A percentile compares a stretch with the other conserved stretches of the same genome.
Evolutionary conservation across 2,329 filamentous ascomycete genomes (phyloP).

Genomic region (Waltergamsia citrina): DNA sequence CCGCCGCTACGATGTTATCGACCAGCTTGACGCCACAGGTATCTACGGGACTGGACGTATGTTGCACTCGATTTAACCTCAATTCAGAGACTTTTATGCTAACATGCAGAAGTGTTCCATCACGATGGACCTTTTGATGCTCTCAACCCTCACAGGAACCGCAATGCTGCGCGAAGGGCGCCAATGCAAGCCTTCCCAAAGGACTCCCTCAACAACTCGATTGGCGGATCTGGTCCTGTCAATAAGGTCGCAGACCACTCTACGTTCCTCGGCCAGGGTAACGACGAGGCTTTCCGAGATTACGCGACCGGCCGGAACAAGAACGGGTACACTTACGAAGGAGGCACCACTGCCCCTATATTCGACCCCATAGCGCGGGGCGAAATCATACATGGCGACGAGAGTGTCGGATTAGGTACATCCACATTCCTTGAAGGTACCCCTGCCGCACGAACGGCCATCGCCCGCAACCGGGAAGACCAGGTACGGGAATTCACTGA

Average conservation of each 20-base stretch:
- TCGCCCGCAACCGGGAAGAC: slow-evolving; percentile 66
- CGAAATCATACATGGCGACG: slow-evolving; percentile 73
- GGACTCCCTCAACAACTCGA: slow-evolving; percentile 82
- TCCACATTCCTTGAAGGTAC: slow-evolving; percentile 94
- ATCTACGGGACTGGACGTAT: slow-evolving; percentile 87
- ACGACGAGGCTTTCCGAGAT: slow-evolving; percentile 80
- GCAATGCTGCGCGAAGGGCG: slow-evolving; percentile 69
- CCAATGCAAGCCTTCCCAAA: slow-evolving; percentile 96
- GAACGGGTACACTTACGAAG: slow-evolving; percentile 12
- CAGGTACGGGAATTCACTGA: slow-evolving; percentile 48
- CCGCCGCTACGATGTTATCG: slow-evolving; percentile 73
- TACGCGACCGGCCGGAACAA: slow-evolving; percentile 42
- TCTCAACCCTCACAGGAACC: slow-evolving; percentile 88
- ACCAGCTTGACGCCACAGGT: slow-evolving; percentile 91
- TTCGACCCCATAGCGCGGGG: slow-evolving; percentile 62
- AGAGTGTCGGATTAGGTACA: slow-evolving; percentile 77
- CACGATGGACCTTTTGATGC: slow-evolving; percentile 97
- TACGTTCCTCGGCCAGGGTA: slow-evolving; percentile 71
- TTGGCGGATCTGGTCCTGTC: slow-evolving; percentile 80
- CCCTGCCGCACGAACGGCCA: slow-evolving; percentile 71
- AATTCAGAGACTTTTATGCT: too few species aligned
- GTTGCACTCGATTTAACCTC: too few species aligned
- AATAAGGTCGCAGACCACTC: slow-evolving; percentile 76
- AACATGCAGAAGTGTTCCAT: slow-evolving; percentile 68
- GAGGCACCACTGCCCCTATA: slow-evolving; percentile 24